Evolutionary conservation across 352 stramenopile species (phyloP).

Genomic region (Phytophthora nicotianae): DNA sequence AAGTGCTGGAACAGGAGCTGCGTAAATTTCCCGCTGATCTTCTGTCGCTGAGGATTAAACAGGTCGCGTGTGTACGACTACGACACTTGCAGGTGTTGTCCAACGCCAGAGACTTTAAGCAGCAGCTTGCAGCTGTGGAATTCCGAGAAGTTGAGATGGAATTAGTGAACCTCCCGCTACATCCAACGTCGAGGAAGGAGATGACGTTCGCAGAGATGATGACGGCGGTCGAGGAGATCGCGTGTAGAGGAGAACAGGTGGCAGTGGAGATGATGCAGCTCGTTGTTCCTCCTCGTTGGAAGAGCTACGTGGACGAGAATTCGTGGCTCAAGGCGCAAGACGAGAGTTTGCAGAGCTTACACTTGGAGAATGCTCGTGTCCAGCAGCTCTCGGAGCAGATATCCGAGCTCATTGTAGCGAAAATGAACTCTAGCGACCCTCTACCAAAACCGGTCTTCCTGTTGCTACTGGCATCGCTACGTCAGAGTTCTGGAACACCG

Average conservation of each 20-base stretch:
- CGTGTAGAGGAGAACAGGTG: slow-evolving; percentile 58
- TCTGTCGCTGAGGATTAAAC: slow-evolving; percentile 52
- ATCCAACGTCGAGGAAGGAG: slow-evolving; percentile 36
- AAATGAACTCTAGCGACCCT: slow-evolving; percentile 51
- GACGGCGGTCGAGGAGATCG: slow-evolving; percentile 57
- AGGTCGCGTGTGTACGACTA: slow-evolving; percentile 50
- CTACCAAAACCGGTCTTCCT: slow-evolving; percentile 59
- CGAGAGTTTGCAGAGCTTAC: slow-evolving; percentile 44
- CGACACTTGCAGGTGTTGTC: slow-evolving; percentile 53
- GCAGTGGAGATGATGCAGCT: slow-evolving; percentile 58
- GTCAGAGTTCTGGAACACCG: slow-evolving; percentile 45
- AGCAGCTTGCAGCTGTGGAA: slow-evolving; percentile 37
- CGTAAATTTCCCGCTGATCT: slow-evolving; percentile 36
- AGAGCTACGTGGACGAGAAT: slow-evolving; percentile 39
- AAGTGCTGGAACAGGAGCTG: slow-evolving; percentile 37
- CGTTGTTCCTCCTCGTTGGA: slow-evolving; percentile 50
- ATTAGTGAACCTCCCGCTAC: slow-evolving; percentile 44
- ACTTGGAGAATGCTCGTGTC: slow-evolving; percentile 45
- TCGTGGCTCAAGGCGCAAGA: slow-evolving; percentile 51
- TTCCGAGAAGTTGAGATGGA: slow-evolving; percentile 52
- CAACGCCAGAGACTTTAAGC: slow-evolving; percentile 38
- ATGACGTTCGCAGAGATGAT: slow-evolving; percentile 76
- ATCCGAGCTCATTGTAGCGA: slow-evolving; percentile 55
- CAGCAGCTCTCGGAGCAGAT: slow-evolving; percentile 50
- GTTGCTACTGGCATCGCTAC: slow-evolving; percentile 50